A percentile compares a stretch with the other conserved stretches of the same genome.
Evolutionary conservation across 441 rosid species (phyloP).

Genomic region (Melastoma candidum): DNA sequence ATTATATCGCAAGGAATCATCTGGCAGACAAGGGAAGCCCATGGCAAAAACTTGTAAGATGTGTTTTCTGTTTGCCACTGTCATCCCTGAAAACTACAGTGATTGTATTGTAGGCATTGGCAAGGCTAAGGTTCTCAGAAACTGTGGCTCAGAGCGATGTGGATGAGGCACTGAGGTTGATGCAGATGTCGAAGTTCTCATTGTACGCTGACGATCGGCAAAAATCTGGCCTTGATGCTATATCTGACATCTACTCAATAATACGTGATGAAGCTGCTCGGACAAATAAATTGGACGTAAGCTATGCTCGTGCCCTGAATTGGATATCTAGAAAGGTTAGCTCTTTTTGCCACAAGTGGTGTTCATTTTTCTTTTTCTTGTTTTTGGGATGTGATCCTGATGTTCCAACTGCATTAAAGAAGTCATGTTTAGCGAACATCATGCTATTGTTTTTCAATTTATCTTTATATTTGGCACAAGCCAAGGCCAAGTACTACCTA

Average conservation of each 20-base stretch:
- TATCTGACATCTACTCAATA: slow-evolving; percentile 95
- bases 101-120: slow-evolving; percentile 56
- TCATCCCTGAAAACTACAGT: slow-evolving; percentile 10
- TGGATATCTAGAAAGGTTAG: slow-evolving; percentile 97
- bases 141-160: slow-evolving; percentile 97
- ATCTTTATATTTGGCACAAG: too few relatives aligned
- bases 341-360: too few relatives aligned
- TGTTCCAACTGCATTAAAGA: too few relatives aligned
- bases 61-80: neutral
- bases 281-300: slow-evolving; percentile 62
- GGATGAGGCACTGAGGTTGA: slow-evolving; percentile 91
- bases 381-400: too few relatives aligned
- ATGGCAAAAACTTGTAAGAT: too few relatives aligned
- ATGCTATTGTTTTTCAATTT: too few relatives aligned
- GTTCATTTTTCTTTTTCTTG: too few relatives aligned
- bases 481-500: too few relatives aligned
- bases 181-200: slow-evolving; percentile 99
- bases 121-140: slow-evolving; percentile 94
- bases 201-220: slow-evolving; percentile 91
- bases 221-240: slow-evolving; percentile 89
- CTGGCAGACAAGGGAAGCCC: too few relatives aligned
- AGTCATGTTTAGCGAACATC: too few relatives aligned
- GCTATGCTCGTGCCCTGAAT: slow-evolving; percentile 86
- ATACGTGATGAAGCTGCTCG: slow-evolving; percentile 98
- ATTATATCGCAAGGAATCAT: too few relatives aligned